Percentiles rank a stretch among this genome's conserved stretches.
phyloP scores from a whole-genome alignment of 176 grass and related monocot species.

The Phragmites australis region DNA sequence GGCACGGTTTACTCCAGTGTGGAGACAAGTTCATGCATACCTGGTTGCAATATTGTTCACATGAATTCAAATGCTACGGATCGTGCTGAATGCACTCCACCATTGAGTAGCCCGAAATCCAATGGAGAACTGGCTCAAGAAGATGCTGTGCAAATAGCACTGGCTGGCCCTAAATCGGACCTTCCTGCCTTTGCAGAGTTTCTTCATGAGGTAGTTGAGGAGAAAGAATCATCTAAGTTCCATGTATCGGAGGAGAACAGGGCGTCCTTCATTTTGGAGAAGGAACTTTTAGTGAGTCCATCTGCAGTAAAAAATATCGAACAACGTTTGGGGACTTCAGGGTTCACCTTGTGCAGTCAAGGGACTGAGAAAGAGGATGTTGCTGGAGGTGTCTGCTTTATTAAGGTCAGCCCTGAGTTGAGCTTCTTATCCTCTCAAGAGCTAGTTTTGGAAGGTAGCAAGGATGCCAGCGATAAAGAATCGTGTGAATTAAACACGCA shows the following conservation, averaged over 20 bases:
- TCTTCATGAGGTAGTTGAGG: not conserved
- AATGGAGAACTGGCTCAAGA: not conserved
- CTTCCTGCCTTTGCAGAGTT: not conserved
- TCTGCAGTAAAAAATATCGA: not conserved
- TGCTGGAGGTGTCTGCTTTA: not conserved
- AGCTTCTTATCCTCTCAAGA: constrained; percentile 1
- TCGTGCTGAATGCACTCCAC: not conserved
- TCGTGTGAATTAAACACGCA: not conserved
- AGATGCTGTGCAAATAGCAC: not conserved
- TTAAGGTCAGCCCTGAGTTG: not conserved
- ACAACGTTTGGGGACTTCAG: not conserved
- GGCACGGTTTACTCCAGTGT: not conserved
- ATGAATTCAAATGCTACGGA: not conserved
- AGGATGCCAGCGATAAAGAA: not conserved
- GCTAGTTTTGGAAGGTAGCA: not conserved
- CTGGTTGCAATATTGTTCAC: not conserved
- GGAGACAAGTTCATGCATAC: not conserved
- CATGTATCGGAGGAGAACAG: not conserved
- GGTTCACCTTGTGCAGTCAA: not conserved
- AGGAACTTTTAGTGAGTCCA: not conserved
- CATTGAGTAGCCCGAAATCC: not conserved
- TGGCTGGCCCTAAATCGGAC: not conserved
- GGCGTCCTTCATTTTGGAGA: not conserved
- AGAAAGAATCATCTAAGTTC: not conserved
- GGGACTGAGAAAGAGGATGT: not conserved